Base-by-base conservation (phyloP, 2,329 filamentous ascomycete species). In the Lomentospora prolificans region DNA sequence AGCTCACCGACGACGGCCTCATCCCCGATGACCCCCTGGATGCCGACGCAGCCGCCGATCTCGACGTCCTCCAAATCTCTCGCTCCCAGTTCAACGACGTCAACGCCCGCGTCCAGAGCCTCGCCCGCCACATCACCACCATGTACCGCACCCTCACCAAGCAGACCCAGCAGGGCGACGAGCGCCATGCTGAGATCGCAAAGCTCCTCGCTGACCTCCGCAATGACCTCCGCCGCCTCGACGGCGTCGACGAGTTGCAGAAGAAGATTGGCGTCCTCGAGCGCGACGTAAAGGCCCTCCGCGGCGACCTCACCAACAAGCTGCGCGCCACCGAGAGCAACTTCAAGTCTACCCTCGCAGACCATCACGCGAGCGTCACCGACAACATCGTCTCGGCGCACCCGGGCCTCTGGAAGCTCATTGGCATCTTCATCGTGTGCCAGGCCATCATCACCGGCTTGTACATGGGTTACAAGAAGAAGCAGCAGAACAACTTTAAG, bases 391-490 rank as follows among this genome's bases (percentile, higher is more conserved):
- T 73, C 57, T 66, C 77, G 58, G 70, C 72, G 56, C 66, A 75
- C 24, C 75, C 77, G 0, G 72, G 76, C 28, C 78, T 82, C 66
- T 70, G 72, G 17, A 73, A 68, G 60, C 69, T 84, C 62, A 80
- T 95, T 60, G 78, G 86, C 64, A 73, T 90, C 58, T 78, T 95
- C 57, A 75, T 96, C 56, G 84, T 80, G 17, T 82, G 89, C 60
- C 90, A 96, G 71, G 66, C 88, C 51, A 67, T 90, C 61, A 74
- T 95, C 30, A 81, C 82, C 0, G 82, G 71, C 2, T 80, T 77
- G 1, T 96, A 91, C 66, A 69, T 89, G 36, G 67, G 85, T 58
- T 96, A 96, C 72, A 95, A 95, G 79, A 84, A 86, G 65, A 82
- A 86, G 71, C 77, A 81, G 39, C 83, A 77, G 69, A 25, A 50